A percentile compares a stretch with the other conserved stretches of the same genome.
Evolutionary conservation across 23 red algal genomes (phyloP).

Genomic region (Gracilaria domingensis): DNA sequence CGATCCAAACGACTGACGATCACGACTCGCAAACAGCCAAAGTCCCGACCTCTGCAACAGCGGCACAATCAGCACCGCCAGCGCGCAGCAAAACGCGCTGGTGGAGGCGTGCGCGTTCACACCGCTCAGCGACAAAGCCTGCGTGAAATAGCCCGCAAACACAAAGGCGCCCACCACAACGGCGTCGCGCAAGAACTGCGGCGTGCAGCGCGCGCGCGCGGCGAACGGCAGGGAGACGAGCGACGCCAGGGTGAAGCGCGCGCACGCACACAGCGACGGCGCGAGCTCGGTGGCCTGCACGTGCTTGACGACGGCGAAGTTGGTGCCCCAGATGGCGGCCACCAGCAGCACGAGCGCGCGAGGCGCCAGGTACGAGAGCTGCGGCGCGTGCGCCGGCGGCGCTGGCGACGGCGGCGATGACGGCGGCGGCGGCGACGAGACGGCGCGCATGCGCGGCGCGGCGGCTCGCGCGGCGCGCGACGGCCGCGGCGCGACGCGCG

Average conservation of each 20-base stretch:
- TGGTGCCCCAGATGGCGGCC: slow-evolving; percentile 88
- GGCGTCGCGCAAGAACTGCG: neutral
- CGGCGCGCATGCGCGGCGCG: neutral
- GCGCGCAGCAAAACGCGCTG: slow-evolving; percentile 85
- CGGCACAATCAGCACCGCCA: slow-evolving; percentile 85
- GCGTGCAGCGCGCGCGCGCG: neutral
- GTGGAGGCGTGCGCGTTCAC: slow-evolving; percentile 60
- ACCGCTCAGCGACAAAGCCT: slow-evolving; percentile 67
- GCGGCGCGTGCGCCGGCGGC: neutral
- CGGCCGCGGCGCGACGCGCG: neutral
- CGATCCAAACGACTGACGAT: neutral
- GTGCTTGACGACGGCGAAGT: slow-evolving; percentile 87
- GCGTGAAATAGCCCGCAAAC: slow-evolving; percentile 77
- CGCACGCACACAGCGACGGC: slow-evolving; percentile 38
- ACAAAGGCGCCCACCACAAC: slow-evolving; percentile 47
- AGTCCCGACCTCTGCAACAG: slow-evolving; percentile 48
- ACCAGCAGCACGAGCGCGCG: slow-evolving; percentile 72
- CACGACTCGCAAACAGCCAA: neutral
- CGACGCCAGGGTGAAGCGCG: slow-evolving; percentile 77
- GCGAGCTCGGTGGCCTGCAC: slow-evolving; percentile 46
- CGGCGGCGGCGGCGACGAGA: neutral
- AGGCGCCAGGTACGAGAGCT: slow-evolving; percentile 62
- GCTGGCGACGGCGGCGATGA: neutral
- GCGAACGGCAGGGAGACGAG: slow-evolving; percentile 52
- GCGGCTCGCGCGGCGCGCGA: neutral